Evolutionary conservation across 2,329 filamentous ascomycete species (phyloP), one percentile per base, ranked within the genome.

Genomic region (Fusarium bulbicola): DNA sequence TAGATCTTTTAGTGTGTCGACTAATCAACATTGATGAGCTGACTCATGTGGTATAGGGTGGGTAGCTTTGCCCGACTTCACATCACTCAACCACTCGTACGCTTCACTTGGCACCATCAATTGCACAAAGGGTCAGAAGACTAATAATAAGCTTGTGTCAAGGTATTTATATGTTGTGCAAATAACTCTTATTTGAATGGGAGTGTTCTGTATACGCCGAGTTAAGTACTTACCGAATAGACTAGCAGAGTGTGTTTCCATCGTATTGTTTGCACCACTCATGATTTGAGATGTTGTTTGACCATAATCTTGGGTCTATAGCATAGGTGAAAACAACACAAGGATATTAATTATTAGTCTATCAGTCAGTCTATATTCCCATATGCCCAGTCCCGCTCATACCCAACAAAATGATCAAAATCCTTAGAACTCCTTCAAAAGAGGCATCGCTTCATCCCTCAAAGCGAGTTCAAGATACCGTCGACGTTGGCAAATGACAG

Each of bases 401-500:
- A 21, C 13, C 9, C 6, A 16, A 30, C 37, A 37, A 21, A 6
- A 5, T 16, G 10, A 15, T 12, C 0, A 30, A 10, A 20, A 4
- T 15, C 26, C 34, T 14, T 7, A 13, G 6, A 24, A 32, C 28
- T 32, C 21, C 26, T 18, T 8, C 3, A n/a, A n/a, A n/a, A 28
- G 1, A 21, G 2, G 13, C 18, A 39, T 13, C 21, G 13, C 6
- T 59, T 15, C 28, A 9, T 18, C 3, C 43, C 39, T 18, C 54
- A 75, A 28, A 76, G 21, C 7, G 68, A 72, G 15, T 62, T 49
- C 7, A 76, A 20, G 26, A 74, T 71, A 3, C 50, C 63, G n/a
- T 77, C 57, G 12, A 77, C 30, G 28, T 76, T 59, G 24, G 77
- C 79, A 70, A 84, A 83, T 1, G 76, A 76, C n/a, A 83, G 77